Percentiles rank a stretch among this genome's conserved stretches.
Evolutionary conservation across 2,329 filamentous ascomycete genomes (phyloP).

Genomic region (Dactylellina leptospora): DNA sequence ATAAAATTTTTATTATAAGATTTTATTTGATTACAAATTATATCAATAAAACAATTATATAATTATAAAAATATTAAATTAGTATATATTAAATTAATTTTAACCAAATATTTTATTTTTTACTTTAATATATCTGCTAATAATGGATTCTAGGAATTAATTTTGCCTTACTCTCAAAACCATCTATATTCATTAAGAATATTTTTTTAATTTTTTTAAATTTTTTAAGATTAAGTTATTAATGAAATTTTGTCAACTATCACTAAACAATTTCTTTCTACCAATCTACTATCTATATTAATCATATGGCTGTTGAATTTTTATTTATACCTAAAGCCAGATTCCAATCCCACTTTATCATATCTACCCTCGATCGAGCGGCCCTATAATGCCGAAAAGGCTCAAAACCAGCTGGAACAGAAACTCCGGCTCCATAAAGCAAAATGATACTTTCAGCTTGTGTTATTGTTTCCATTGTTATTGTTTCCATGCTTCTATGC

Average conservation of each 20-base stretch:
- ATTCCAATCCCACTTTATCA: background rate
- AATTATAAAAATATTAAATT: background rate
- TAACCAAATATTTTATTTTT: too few relatives aligned
- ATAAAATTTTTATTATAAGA: background rate
- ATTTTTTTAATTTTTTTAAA: background rate
- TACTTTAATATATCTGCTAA: background rate
- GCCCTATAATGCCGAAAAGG: background rate
- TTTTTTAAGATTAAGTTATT: background rate
- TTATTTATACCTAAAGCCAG: background rate
- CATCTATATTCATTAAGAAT: background rate
- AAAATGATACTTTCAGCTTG: background rate
- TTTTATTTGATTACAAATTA: background rate
- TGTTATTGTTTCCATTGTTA: background rate
- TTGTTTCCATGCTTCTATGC: background rate
- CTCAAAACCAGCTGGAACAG: background rate
- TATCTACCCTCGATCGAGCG: background rate
- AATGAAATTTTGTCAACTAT: background rate
- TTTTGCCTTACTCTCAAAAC: background rate
- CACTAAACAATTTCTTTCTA: background rate
- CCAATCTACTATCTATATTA: background rate
- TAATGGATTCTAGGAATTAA: background rate
- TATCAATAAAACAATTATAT: background rate
- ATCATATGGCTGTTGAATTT: background rate
- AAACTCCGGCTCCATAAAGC: background rate
- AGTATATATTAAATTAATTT: background rate